Evolutionary conservation across 1,139 yeast genomes (phyloP), one percentile per base, ranked within the genome.

Genomic region (Ogataea hybrid): DNA sequence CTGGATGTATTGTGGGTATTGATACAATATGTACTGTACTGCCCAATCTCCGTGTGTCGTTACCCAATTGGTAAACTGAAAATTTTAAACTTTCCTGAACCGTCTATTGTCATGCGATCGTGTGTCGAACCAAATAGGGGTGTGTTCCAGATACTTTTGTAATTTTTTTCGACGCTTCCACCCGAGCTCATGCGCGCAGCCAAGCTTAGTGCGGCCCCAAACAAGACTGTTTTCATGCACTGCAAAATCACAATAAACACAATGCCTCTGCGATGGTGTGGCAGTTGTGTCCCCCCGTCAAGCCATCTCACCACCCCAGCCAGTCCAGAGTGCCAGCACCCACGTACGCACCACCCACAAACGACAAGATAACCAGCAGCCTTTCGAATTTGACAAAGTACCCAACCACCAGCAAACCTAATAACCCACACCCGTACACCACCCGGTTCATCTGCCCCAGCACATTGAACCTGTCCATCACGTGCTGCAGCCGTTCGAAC

Each of bases 261-360:
- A 20, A 6, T 20, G 21, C 7, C 21, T 20, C 21, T 20, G 21
- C 21, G 21, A 20, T 20, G 21, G 21, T 20, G 21, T 20, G 21
- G 21, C 21, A 20, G 9, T 20, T 20, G 21, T 20, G 8, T 7
- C 21, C 21, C 7, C 21, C 21, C 21, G 9, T 6, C 21, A 20
- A 20, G 21, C 21, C 21, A 20, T 14, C 18, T 28, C 18, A 28
- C n/a, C 18, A 28, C 18, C 20, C 31, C 4, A 23, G 20, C 41
- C 41, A 38, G 6, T 32, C 30, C 29, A 41, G 15, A 6, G 42
- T 42, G 25, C 35, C 27, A 4, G 28, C 14, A 4, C 50, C 50
- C n/a, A 39, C 34, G 29, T 46, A 46, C 4, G 37, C 11, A 2
- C 50, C 50, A 5, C 35, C 25, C 11, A 36, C 10, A 37, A 46